Evolutionary conservation across 805 yeast species (phyloP).

Genomic region (Metschnikowia henanensis): DNA sequence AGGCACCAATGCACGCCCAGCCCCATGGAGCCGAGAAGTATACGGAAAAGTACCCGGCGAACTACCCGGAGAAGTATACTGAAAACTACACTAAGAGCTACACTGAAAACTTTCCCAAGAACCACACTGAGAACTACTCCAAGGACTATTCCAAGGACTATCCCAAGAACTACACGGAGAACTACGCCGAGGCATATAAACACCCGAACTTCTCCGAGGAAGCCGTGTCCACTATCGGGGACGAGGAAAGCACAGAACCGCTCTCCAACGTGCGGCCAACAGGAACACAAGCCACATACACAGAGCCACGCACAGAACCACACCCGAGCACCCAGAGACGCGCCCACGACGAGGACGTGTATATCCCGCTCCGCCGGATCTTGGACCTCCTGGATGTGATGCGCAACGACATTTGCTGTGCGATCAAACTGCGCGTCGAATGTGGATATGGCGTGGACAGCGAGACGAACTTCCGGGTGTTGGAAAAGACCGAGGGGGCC

Average conservation of each 20-base stretch:
- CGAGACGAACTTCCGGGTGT: slow-evolving; percentile 56
- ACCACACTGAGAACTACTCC: too few species aligned
- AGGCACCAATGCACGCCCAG: background rate
- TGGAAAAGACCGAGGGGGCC: slow-evolving; percentile 51
- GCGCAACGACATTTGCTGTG: slow-evolving; percentile 69
- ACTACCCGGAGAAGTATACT: too few species aligned
- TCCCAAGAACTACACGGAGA: too few species aligned
- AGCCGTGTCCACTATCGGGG: slow-evolving; percentile 31
- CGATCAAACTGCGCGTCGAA: slow-evolving; percentile 69
- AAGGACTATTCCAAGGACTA: too few species aligned
- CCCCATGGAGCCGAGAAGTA: background rate
- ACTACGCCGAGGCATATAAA: too few species aligned
- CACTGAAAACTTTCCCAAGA: too few species aligned
- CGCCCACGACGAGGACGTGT: slow-evolving; percentile 21
- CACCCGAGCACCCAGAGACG: slow-evolving; percentile 1
- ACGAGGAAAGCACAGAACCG: slow-evolving; percentile 24
- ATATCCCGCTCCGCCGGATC: slow-evolving; percentile 28
- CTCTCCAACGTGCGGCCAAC: slow-evolving; percentile 5
- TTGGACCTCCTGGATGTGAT: slow-evolving; percentile 46
- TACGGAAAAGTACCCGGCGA: too few species aligned
- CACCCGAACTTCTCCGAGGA: slow-evolving; percentile 23
- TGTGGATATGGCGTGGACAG: slow-evolving; percentile 74
- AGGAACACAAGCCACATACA: background rate
- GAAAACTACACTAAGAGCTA: too few species aligned
- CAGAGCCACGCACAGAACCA: background rate